Conservation (phyloP, 495 filamentous ascomycete species). For the Penicillium bialowiezense region DNA sequence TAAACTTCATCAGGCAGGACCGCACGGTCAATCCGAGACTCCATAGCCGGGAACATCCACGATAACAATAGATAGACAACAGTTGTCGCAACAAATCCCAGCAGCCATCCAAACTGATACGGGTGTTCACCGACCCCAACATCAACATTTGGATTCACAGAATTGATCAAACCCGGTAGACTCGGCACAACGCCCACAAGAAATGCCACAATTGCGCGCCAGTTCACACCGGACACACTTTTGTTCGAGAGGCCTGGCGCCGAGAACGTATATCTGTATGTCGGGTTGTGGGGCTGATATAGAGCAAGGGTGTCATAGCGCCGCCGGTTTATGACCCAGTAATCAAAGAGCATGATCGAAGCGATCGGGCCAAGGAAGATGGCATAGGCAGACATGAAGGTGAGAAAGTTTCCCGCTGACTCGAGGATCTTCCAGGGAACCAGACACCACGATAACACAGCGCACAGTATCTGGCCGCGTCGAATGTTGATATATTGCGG, state of each 20-base stretch:
- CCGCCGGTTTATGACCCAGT: conserved; percentile 61
- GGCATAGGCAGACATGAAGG: conserved; percentile 62
- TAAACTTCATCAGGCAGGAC: conserved; percentile 52
- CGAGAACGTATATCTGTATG: conserved; percentile 52
- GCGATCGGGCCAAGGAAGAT: conserved; percentile 70
- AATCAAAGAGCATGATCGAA: conserved; percentile 65
- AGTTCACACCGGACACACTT: conserved; percentile 51
- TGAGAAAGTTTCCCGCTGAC: conserved; percentile 54
- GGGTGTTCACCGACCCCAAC: conserved; percentile 48
- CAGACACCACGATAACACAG: conserved; percentile 57
- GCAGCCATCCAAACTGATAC: conserved; percentile 56
- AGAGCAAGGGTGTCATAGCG: conserved; percentile 57
- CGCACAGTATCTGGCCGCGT: conserved; percentile 60
- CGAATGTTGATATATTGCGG: conserved; percentile 60
- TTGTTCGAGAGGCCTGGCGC: conserved; percentile 7
- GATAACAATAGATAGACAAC: conserved; percentile 45
- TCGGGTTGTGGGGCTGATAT: conserved; percentile 37
- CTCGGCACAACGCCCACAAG: conserved; percentile 60
- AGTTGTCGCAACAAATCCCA: conserved; percentile 49
- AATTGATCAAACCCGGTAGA: conserved; percentile 56
- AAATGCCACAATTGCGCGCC: conserved; percentile 63
- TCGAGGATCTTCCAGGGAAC: conserved; percentile 64
- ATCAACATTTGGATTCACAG: conserved; percentile 42
- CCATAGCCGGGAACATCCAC: conserved; percentile 32
- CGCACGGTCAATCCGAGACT: conserved; percentile 37